A percentile compares a stretch with the other conserved stretches of the same genome.
Conservation (phyloP, 345 rosid genomes). For the Mangifera indica region DNA sequence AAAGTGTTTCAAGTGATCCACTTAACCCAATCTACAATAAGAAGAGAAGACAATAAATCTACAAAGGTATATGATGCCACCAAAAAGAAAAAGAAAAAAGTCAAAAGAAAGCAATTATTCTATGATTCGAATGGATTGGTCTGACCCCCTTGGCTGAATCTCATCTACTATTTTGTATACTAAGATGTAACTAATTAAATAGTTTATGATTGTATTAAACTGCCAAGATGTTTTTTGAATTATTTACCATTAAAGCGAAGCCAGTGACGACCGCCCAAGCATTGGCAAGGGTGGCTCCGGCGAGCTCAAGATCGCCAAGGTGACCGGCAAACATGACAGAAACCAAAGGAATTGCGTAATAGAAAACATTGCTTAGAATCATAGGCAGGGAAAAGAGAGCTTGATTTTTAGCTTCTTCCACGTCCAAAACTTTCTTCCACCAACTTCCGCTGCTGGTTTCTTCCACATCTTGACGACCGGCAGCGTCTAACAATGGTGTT, state of each 20-base stretch:
- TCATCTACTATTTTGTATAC: too few relatives aligned
- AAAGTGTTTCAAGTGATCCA: slow-evolving; percentile 84
- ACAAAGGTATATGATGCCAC: neutral
- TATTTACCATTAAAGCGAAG: slow-evolving; percentile 78
- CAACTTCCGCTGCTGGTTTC: neutral
- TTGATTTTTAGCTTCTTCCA: slow-evolving; percentile 59
- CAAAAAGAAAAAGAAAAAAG: neutral
- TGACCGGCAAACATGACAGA: slow-evolving; percentile 86
- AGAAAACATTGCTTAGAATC: slow-evolving; percentile 53
- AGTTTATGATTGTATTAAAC: too few relatives aligned
- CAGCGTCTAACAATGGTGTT: slow-evolving; percentile 27
- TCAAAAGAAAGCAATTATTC: neutral
- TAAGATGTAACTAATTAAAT: too few relatives aligned
- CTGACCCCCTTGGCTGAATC: too few relatives aligned
- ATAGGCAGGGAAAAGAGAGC: slow-evolving; percentile 57
- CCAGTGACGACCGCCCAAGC: slow-evolving; percentile 82
- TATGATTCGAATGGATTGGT: too few relatives aligned
- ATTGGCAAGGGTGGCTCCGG: slow-evolving; percentile 83
- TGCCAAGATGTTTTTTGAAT: too few relatives aligned
- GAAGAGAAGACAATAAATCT: neutral
- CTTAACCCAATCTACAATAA: slow-evolving; percentile 56
- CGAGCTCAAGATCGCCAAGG: slow-evolving; percentile 66
- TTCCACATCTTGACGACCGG: slow-evolving; percentile 3
- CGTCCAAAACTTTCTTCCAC: slow-evolving; percentile 40
- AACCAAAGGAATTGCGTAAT: slow-evolving; percentile 51